Base-by-base conservation (phyloP, 768 basidiomycete genomes). In the Trametopsis cervina region DNA sequence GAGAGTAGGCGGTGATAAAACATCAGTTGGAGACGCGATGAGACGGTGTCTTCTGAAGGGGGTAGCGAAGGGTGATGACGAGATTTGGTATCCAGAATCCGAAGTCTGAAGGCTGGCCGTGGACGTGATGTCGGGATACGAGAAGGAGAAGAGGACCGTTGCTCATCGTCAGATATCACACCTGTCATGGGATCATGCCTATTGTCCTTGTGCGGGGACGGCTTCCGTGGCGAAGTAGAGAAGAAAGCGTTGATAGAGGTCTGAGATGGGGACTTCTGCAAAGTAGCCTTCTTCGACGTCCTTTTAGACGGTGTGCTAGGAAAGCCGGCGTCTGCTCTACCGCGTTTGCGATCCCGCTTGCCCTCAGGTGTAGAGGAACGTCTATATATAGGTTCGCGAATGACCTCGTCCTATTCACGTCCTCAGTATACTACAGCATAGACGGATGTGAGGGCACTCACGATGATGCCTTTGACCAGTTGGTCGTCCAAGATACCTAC, bases 391-490 rank as follows among this genome's bases (percentile, higher is more conserved):
- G 56, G 56, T 29, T 55, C 52, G 17, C 61, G 60, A 36, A 63
- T 60, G 13, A 74, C 60, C 63, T 85, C 81, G 46, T 84, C 82
- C 82, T 81, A 54, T 29, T 38, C 51, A 33, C 37, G n/a, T n/a
- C n/a, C n/a, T n/a, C n/a, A n/a, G n/a, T n/a, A n/a, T n/a, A n/a
- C n/a, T n/a, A n/a, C n/a, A n/a, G n/a, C n/a, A n/a, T n/a, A n/a
- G n/a, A n/a, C n/a, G n/a, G n/a, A n/a, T n/a, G n/a, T n/a, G n/a
- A n/a, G n/a, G n/a, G 25, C 2, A 52, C 74, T 50, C 60, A 87
- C 92, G 36, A 94, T 86, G 25, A 90, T 69, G 1, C 92, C 92
- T 21, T 79, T 61, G 13, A 94, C 73, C 18, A 85, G 66, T 46
- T 81, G 69, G 21, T 66, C 76, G 21, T 85, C 73, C 3, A 90